Evolutionary conservation across 495 filamentous ascomycete species (phyloP), one percentile per base, ranked within the genome.

Genomic region (Neurospora sp.): DNA sequence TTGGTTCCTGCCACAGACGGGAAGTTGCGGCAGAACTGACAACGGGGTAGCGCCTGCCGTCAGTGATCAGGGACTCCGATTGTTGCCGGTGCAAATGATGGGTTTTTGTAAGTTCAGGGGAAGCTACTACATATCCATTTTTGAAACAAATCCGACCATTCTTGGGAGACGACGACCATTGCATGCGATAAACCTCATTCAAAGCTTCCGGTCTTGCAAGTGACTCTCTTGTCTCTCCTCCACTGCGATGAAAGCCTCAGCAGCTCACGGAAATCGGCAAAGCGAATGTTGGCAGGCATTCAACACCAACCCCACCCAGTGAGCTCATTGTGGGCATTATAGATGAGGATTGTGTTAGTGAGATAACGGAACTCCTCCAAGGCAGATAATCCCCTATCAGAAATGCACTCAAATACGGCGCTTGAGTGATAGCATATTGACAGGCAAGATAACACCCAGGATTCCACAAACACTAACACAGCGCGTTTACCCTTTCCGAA

Each of bases 391-490:
- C 3, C 1, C n/a, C 54, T 18, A 62, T 35, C 27, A 8, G 20
- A 14, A 5, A n/a, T 2, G 4, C 4, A 27, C 20, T 5, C 0
- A 1, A 5, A 12, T 0, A 60, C 4, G 4, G 11, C 5, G 3
- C 11, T 2, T 14, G 0, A 27, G 23, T 31, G 5, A 14, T 62
- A 31, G 12, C 12, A 9, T 3, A 4, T 8, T 18, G 7, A 31
- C 54, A 62, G 3, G 0, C 6, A 16, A 16, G 2, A 9, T 5
- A 35, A 7, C 0, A 0, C 11, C 54, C 0, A 14, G 12, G 5
- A 62, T 62, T 8, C 7, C 14, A 14, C 6, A 62, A 62, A 66
- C 54, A 66, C 54, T 66, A 66, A 66, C 12, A 66, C 54, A 35
- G 0, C 46, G 0, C 2, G 4, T 12, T 6, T 16, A 16, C 20